Conservation (phyloP, 805 yeast genomes). For the Yarrowia osloensis region DNA sequence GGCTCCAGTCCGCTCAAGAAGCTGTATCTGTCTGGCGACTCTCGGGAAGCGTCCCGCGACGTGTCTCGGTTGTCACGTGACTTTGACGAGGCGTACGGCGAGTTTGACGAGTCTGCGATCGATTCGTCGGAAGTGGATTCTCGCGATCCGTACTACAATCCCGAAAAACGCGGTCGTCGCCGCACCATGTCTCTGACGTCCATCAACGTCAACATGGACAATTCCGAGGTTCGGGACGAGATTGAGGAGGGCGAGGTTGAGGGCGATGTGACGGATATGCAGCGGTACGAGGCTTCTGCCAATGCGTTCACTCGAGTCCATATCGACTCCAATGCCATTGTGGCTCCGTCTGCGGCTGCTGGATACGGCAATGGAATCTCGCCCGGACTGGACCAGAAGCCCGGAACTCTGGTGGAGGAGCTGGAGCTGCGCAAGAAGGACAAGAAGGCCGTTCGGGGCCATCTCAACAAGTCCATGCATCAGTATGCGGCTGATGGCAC, state of each 20-base stretch:
- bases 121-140: neutral
- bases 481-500: conserved; percentile 11
- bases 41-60: neutral
- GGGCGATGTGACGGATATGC: neutral
- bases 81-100: neutral
- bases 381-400: conserved; percentile 33
- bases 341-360: neutral
- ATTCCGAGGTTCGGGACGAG: conserved; percentile 4
- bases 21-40: neutral
- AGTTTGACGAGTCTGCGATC: neutral
- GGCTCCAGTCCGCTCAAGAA: neutral
- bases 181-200: conserved; percentile 26
- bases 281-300: conserved; percentile 9
- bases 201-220: conserved; percentile 20
- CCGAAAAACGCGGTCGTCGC: conserved; percentile 5
- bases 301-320: conserved; percentile 15
- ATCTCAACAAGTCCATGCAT: conserved; percentile 20
- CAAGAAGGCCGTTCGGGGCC: conserved; percentile 32
- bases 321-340: conserved; percentile 7
- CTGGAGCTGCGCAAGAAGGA: conserved; percentile 44
- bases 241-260: neutral
- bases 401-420: conserved; percentile 45
- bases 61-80: neutral
- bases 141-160: conserved; percentile 10
- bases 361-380: conserved; percentile 15